Percentiles rank a stretch among this genome's conserved stretches.
Evolutionary conservation across 73 alveolate genomes (phyloP).

Genomic region (Tetrahymena thermophila): DNA sequence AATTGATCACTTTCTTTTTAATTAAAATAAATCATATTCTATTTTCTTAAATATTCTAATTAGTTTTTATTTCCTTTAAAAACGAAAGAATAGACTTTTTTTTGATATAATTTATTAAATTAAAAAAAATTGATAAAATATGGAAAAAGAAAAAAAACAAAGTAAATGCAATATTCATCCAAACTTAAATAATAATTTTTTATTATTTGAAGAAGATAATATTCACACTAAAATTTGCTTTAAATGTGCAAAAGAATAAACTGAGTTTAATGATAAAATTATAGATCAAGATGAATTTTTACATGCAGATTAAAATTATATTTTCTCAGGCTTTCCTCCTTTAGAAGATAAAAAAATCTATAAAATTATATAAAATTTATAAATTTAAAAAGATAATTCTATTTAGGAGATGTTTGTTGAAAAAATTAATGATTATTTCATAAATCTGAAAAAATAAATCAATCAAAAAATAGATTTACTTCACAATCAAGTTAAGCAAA

Average conservation of each 20-base stretch:
- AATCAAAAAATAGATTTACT: background rate
- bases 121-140: no score
- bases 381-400: background rate
- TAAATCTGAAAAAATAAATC: no score
- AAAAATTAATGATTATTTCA: no score
- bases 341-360: background rate
- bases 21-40: no score
- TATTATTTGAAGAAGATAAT: background rate
- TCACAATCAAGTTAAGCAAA: background rate
- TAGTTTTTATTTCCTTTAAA: no score
- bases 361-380: no score
- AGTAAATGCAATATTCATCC: background rate
- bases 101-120: no score
- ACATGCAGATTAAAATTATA: background rate
- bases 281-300: background rate
- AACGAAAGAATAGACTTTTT: no score
- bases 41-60: no score
- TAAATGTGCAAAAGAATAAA: background rate
- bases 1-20: no score
- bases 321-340: background rate
- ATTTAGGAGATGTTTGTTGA: background rate
- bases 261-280: background rate
- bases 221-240: background rate
- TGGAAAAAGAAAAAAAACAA: background rate
- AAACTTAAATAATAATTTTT: no score